Evolutionary conservation across 441 rosid species (phyloP).

Genomic region (Lagerstroemia fauriei): DNA sequence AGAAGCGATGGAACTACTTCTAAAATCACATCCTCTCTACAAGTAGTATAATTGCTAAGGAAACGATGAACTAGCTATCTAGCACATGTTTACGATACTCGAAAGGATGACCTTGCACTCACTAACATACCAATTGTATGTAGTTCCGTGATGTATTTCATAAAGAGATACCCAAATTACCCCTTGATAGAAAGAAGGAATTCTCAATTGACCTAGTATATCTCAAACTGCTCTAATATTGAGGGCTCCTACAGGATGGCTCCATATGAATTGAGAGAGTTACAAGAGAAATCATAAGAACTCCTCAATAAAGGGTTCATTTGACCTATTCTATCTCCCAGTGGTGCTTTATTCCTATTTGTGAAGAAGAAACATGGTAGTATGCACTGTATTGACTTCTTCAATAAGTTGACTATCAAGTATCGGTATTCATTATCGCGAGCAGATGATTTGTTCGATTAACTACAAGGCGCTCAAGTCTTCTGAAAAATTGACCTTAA

Average conservation of each 20-base stretch:
- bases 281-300: not conserved
- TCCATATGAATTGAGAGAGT: not conserved
- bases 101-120: not conserved
- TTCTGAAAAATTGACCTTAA: not conserved
- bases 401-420: not conserved
- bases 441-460: not conserved
- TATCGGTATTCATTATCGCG: not conserved
- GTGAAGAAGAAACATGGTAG: not conserved
- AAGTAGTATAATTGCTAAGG: not conserved
- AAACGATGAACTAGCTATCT: not conserved
- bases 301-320: not conserved
- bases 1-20: not conserved
- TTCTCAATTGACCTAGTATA: not conserved
- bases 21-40: not conserved
- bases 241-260: slow-evolving; percentile 9
- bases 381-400: not conserved
- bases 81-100: not conserved
- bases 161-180: not conserved
- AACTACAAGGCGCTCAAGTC: not conserved
- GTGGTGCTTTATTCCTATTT: not conserved
- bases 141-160: too few relatives aligned
- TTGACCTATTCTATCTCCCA: not conserved
- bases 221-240: not conserved
- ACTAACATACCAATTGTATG: not conserved
- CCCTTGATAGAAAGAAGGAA: not conserved